Evolutionary conservation across 306 rosid species (phyloP).

Genomic region (Trifolium fragiferum): DNA sequence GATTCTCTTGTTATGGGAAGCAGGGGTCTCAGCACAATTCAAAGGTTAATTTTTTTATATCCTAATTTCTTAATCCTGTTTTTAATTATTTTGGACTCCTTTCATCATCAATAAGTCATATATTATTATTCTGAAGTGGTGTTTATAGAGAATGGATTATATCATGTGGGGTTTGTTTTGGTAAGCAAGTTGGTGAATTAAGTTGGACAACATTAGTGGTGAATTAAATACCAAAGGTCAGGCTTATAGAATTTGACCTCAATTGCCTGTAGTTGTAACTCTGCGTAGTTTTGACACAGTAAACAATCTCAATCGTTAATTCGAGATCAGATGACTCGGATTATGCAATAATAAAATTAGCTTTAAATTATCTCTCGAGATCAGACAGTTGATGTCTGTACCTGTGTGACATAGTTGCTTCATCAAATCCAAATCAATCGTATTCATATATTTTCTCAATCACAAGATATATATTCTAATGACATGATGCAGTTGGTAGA

Average conservation of each 20-base stretch:
- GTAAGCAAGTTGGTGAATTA: not conserved
- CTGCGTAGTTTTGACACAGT: not conserved
- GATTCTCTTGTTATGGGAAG: slow-evolving; percentile 92
- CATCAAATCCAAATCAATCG: not conserved
- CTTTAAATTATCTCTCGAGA: not conserved
- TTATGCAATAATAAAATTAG: not conserved
- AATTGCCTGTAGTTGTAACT: not conserved
- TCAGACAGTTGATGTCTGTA: not conserved
- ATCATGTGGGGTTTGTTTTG: not conserved
- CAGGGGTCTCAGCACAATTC: slow-evolving; percentile 84
- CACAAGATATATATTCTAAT: not conserved
- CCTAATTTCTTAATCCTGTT: not conserved
- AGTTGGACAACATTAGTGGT: too few species aligned
- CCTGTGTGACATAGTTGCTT: not conserved
- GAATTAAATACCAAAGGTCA: not conserved
- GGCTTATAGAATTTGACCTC: not conserved
- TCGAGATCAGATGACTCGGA: not conserved
- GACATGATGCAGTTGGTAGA: not conserved
- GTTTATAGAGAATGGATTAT: not conserved
- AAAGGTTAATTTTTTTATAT: slow-evolving; percentile 51
- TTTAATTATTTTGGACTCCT: not conserved
- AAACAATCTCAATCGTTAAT: not conserved
- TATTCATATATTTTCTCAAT: not conserved
- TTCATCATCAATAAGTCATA: not conserved
- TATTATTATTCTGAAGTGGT: not conserved